These are phyloP conservation scores for Asterionellopsis glacialis DNA, from an alignment of 108 stramenopile species.

Conservation along the genomic window DNA sequence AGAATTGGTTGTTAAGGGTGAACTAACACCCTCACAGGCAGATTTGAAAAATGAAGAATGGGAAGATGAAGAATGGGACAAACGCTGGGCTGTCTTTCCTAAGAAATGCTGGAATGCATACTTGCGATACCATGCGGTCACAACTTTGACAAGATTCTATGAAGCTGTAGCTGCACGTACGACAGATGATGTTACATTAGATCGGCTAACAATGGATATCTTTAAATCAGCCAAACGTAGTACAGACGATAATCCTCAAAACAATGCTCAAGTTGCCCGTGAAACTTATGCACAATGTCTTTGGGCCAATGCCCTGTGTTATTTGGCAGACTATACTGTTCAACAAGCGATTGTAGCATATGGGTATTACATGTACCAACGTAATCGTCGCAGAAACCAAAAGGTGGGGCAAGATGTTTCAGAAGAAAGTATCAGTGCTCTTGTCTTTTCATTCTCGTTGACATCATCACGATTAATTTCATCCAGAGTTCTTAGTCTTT, in stretches of 20 bases:
- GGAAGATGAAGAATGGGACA: conserved; percentile 63
- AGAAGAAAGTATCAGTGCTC: conserved; percentile 8
- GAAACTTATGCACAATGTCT: conserved; percentile 32
- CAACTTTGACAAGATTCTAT: conserved; percentile 37
- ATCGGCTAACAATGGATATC: conserved; percentile 46
- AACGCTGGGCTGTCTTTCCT: conserved; percentile 38
- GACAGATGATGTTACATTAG: conserved; percentile 21
- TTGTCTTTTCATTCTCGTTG: conserved; percentile 21
- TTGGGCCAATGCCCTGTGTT: conserved; percentile 44
- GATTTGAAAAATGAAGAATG: conserved; percentile 47
- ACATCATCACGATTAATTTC: conserved; percentile 26
- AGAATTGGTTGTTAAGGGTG: conserved; percentile 32
- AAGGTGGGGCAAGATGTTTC: neutral
- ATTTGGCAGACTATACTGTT: conserved; percentile 49
- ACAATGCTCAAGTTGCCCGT: conserved; percentile 8
- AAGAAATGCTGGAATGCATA: conserved; percentile 28
- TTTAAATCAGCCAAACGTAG: conserved; percentile 25
- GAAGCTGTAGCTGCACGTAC: conserved; percentile 26
- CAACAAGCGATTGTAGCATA: conserved; percentile 48
- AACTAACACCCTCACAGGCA: conserved; percentile 41
- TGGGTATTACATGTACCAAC: conserved; percentile 43
- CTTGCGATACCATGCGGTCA: conserved; percentile 48
- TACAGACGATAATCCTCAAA: neutral
- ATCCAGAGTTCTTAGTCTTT: conserved; percentile 28
- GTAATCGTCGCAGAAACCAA: conserved; percentile 9